Evolutionary conservation across 2,329 filamentous ascomycete genomes (phyloP).

Genomic region (Chrysoporthe puriensis): DNA sequence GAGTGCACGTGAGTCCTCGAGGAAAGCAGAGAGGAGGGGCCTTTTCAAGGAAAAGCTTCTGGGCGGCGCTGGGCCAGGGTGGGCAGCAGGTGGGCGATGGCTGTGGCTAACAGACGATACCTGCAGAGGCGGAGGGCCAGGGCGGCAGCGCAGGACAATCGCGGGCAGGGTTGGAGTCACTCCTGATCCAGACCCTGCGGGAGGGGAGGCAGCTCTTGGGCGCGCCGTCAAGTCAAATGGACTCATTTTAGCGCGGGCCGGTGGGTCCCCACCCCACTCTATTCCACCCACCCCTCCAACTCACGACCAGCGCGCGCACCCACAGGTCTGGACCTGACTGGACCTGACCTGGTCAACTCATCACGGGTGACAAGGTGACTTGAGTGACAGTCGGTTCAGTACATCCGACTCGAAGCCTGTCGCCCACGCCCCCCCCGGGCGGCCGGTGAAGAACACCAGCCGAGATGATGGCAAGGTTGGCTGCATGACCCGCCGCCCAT

Average conservation of each 20-base stretch:
- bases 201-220: neutral
- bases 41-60: conserved; percentile 17
- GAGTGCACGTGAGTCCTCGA: conserved; percentile 18
- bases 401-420: conserved; percentile 12
- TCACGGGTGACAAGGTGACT: conserved; percentile 12
- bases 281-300: neutral
- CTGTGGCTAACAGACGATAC: conserved; percentile 12
- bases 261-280: neutral
- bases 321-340: neutral
- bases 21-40: conserved; percentile 17
- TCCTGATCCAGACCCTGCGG: neutral
- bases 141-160: neutral
- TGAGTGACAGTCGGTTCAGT: neutral
- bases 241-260: conserved; percentile 11
- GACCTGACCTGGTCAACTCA: neutral
- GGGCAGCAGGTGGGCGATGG: conserved; percentile 1
- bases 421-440: conserved; percentile 6
- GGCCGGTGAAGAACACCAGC: conserved; percentile 22
- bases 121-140: neutral
- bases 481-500: conserved; percentile 26
- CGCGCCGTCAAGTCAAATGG: conserved; percentile 4
- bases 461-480: conserved; percentile 15
- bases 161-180: neutral
- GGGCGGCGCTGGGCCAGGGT: conserved; percentile 11
- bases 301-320: conserved; percentile 9